Evolutionary conservation across 768 basidiomycete genomes (phyloP), one percentile per base, ranked within the genome.

Genomic region (Auricularia cornea): DNA sequence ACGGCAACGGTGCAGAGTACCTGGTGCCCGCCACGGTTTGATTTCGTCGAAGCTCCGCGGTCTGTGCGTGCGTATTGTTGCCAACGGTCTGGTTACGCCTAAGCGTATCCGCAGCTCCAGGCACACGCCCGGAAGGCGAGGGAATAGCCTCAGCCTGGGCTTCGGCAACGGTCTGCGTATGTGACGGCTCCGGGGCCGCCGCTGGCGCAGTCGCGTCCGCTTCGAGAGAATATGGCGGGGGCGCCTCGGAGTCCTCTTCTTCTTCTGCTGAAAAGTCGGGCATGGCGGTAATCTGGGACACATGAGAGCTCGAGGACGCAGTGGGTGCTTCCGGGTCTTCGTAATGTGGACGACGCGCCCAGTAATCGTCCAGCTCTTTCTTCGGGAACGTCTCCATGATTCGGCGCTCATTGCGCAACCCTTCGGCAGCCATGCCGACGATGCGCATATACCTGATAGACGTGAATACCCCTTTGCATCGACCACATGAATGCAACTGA

Each of bases 361-460:
- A 91, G 69, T 88, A 92, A 69, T 90, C 88, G 65, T 87, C 81
- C 11, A 91, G 71, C 67, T 90, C 88, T 64, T 90, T 88, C 33
- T 78, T 73, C 0, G 89, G 88, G 64, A 90, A 85, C 1, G 82
- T 79, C 59, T 87, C 87, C 41, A 77, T 77, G 8, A 90, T 76
- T 48, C 76, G 75, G n/a, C 85, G 83, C 67, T 88, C 87, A 44
- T 83, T 80, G 16, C 85, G 84, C 32, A 91, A 75, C 30, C 77
- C 82, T 72, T 90, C 88, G 0, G 81, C 87, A 2, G 86, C 87
- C 67, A 88, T 83, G 18, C 89, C 89, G 68, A 81, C 83, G 60
- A 91, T 84, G 26, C 90, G 83, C 87, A 90, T 89, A 71, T 89
- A 90, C 85, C 84, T 86, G 67, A 64, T 60, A 51, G 32, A 33